phyloP scores from a whole-genome alignment of 2,329 filamentous ascomycete genomes.

The Stemphylium lycopersici region DNA sequence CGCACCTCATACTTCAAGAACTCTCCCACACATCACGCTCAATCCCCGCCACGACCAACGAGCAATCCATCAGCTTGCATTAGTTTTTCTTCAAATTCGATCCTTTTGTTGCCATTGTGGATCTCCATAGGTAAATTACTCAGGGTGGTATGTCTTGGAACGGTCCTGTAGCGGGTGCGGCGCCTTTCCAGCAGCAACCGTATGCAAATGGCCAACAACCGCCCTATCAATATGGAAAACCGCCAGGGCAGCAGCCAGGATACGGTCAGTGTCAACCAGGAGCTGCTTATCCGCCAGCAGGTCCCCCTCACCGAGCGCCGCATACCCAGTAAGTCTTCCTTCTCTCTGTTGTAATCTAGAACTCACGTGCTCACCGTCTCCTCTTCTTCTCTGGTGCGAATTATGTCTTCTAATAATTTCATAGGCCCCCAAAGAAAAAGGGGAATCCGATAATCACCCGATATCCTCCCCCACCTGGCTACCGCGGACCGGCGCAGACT shows the following conservation, averaged over 20 bases:
- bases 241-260: constrained; percentile 34
- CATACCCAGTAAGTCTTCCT: constrained; percentile 41
- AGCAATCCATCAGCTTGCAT: constrained; percentile 8
- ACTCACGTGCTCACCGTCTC: constrained; percentile 1
- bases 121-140: constrained; percentile 3
- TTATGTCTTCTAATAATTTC: constrained; percentile 21
- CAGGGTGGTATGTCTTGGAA: constrained; percentile 45
- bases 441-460: constrained; percentile 57
- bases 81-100: background rate
- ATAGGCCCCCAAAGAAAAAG: constrained; percentile 52
- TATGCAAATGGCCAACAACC: constrained; percentile 38
- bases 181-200: constrained; percentile 42
- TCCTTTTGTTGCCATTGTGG: constrained; percentile 1
- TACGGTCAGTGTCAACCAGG: constrained; percentile 41
- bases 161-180: constrained; percentile 39
- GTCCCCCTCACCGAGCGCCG: constrained; percentile 32
- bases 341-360: background rate
- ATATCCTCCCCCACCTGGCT: constrained; percentile 58
- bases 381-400: background rate
- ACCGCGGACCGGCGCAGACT: constrained; percentile 46
- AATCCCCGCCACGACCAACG: constrained; percentile 5
- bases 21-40: constrained; percentile 15
- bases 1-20: constrained; percentile 24
- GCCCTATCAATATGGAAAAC: constrained; percentile 41
- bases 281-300: constrained; percentile 28